These are phyloP conservation scores for Cajanus cajan DNA, from an alignment of 306 rosid species.

Conservation along the genomic window DNA sequence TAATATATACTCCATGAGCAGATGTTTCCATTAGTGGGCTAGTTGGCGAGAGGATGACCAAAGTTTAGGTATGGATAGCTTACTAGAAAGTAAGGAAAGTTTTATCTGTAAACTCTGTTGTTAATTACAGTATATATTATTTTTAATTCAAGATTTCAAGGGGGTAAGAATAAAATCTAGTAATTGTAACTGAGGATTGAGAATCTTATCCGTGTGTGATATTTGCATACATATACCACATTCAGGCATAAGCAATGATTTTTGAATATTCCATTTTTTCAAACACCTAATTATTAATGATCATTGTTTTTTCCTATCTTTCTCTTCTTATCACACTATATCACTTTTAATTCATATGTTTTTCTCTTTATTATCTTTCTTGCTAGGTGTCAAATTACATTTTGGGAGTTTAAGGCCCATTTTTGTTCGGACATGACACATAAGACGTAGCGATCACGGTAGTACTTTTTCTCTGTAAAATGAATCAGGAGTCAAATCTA, in stretches of 20 bases:
- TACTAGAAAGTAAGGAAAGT: neutral
- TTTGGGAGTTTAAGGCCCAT: too few relatives aligned
- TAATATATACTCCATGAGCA: neutral
- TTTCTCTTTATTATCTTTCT: too few relatives aligned
- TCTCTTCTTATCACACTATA: too few relatives aligned
- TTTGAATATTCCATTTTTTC: too few relatives aligned
- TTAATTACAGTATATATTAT: constrained; percentile 2
- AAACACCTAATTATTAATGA: too few relatives aligned
- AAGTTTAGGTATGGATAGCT: neutral
- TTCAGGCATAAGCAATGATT: too few relatives aligned
- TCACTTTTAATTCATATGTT: too few relatives aligned
- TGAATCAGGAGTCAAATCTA: neutral
- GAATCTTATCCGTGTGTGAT: neutral
- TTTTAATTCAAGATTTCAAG: neutral
- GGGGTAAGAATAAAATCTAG: neutral
- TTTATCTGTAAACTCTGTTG: constrained; percentile 10
- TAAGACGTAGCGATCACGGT: too few relatives aligned
- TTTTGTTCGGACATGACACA: too few relatives aligned
- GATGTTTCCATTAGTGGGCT: neutral
- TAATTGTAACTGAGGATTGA: neutral
- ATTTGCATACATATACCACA: neutral
- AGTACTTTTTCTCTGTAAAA: neutral
- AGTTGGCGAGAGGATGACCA: neutral
- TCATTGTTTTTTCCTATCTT: too few relatives aligned
- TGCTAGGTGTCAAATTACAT: too few relatives aligned